Evolutionary conservation across 148 eudicot genomes (phyloP), one percentile per base, ranked within the genome.

Genomic region (Camellia granthamiana): DNA sequence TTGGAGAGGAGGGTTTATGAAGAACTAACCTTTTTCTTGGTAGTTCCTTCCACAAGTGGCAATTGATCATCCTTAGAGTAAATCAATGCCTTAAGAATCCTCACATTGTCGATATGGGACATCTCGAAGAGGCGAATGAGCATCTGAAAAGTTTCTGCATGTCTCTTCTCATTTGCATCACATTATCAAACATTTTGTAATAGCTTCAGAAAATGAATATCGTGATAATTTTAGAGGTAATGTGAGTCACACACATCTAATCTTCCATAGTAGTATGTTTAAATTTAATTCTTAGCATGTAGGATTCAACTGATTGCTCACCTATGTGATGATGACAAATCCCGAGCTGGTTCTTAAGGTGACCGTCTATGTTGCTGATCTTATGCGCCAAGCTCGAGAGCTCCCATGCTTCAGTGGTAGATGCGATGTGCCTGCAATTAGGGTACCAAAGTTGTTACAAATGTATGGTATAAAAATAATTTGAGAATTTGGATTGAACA

Each of bases 361-460:
- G 94, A n/a, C 87, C 90, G 52, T 86, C 88, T 49, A 96, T 96
- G 87, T 86, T 92, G 75, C 81, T 63, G 77, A 92, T 90, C 79
- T 94, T 96, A 83, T 93, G 98, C 64, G 91, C 92, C 87, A 94
- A 85, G 86, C 97, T 92, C 12, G 97, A 91, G 3, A 92, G 79
- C 84, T 96, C 99, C 99, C 99, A 96, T 69, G 95, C 91, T 81
- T 96, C 99, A 4, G 97, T 90, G 47, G 99, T 88, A 3, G 97
- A 89, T 59, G 88, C 72, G 23, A 72, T 69, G 78, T 83, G 76
- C 91, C 96, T 92, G 84, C 81, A 85, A 65, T 49, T 73, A 8
- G n/a, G 8, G 11, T 14, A 13, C 38, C 47, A 49, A 10, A 49
- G 15, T 5, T 1, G 6, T n/a, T n/a, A 69, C 11, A 30, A 21